phyloP scores from a whole-genome alignment of 345 rosid genomes.

The Eutrema japonicum region DNA sequence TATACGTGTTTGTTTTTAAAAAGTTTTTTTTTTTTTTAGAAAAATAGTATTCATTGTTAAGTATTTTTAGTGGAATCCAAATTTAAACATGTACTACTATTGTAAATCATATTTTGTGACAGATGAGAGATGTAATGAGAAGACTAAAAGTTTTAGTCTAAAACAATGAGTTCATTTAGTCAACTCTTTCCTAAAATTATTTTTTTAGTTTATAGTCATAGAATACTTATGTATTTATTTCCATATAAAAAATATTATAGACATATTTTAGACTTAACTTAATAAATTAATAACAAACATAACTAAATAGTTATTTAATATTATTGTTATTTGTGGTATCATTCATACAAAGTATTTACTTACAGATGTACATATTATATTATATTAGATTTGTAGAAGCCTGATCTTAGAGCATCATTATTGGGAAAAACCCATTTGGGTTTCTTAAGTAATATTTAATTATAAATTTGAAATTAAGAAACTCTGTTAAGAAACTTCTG shows the following conservation, averaged over 20 bases:
- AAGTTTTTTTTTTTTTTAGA: too few relatives aligned
- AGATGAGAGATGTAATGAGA: neutral
- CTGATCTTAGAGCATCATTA: too few relatives aligned
- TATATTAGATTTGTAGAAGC: neutral
- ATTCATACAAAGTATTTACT: neutral
- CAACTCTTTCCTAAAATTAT: neutral
- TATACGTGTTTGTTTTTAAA: too few relatives aligned
- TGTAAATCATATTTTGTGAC: neutral
- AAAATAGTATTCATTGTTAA: neutral
- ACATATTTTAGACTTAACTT: too few relatives aligned
- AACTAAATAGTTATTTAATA: too few relatives aligned
- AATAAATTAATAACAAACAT: too few relatives aligned
- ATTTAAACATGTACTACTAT: neutral
- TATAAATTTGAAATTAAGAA: too few relatives aligned
- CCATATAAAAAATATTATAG: neutral
- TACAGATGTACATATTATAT: neutral
- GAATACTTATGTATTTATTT: too few relatives aligned
- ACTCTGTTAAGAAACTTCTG: too few relatives aligned
- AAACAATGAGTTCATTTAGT: neutral
- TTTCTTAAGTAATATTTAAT: too few relatives aligned
- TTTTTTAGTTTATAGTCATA: neutral
- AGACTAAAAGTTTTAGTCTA: too few relatives aligned
- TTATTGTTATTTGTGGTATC: neutral
- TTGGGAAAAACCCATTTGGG: too few relatives aligned
- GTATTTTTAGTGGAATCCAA: conserved; percentile 1